phyloP scores from a whole-genome alignment of 768 basidiomycete species.

The Polyporus arcularius region DNA sequence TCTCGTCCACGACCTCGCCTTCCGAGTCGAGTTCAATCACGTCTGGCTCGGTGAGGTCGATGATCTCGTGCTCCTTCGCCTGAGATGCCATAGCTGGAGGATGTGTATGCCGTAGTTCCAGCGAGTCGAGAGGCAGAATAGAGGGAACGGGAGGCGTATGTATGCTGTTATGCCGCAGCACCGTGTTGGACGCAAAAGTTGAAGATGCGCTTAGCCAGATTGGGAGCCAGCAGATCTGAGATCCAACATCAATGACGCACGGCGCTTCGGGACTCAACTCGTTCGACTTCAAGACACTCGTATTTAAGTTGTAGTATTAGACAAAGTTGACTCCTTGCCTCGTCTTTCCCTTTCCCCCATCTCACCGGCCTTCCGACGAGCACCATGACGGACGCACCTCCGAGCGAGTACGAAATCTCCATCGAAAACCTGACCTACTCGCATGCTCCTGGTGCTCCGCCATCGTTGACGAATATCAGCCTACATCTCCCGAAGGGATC shows the following conservation, averaged over 20 bases:
- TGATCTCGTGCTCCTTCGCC: constrained; percentile 17
- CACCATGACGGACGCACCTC: constrained; percentile 9
- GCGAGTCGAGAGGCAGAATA: no score
- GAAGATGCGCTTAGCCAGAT: constrained; percentile 5
- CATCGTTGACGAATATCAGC: constrained; percentile 65
- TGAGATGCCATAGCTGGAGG: background rate
- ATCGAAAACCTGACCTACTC: constrained; percentile 55
- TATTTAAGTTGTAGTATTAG: no score
- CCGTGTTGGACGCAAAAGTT: constrained; percentile 11
- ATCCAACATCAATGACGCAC: background rate
- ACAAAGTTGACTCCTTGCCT: background rate
- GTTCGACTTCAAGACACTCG: no score
- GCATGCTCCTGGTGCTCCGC: constrained; percentile 43
- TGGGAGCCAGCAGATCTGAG: background rate
- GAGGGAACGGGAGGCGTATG: no score
- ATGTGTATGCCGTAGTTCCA: background rate
- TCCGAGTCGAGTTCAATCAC: constrained; percentile 28
- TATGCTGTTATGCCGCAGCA: no score
- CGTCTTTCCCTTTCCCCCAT: background rate
- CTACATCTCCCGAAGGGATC: constrained; percentile 73
- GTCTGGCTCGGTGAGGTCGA: constrained; percentile 26
- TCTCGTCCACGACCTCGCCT: constrained; percentile 14
- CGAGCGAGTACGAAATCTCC: constrained; percentile 37
- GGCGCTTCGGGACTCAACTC: no score
- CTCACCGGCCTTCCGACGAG: background rate